A percentile compares a stretch with the other conserved stretches of the same genome.
These are phyloP conservation scores for Physaria fendleri DNA, from an alignment of 345 rosid genomes.

Conservation along the genomic window DNA sequence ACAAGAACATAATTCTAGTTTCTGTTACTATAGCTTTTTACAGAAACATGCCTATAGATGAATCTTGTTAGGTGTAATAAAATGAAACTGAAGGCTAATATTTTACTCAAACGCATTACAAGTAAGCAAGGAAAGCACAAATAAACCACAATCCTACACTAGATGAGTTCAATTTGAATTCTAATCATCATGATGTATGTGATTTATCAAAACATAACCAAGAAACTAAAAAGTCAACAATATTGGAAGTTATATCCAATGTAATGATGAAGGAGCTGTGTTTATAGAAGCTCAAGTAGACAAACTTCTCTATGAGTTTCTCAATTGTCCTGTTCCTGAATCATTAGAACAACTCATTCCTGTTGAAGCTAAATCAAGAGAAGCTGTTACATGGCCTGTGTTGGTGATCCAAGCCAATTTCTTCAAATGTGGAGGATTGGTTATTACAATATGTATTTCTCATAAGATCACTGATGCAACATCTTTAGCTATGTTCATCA, in stretches of 20 bases:
- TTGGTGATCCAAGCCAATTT: conserved; percentile 33
- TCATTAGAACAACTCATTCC: conserved; percentile 30
- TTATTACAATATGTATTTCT: conserved; percentile 31
- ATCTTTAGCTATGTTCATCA: conserved; percentile 34
- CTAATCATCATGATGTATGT: no score
- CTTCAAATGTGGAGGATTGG: conserved; percentile 45
- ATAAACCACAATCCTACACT: no score
- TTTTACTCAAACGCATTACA: no score
- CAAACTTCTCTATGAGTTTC: conserved; percentile 24
- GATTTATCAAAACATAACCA: no score
- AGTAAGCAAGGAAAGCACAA: no score
- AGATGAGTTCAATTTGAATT: no score
- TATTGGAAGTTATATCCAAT: conserved; percentile 11
- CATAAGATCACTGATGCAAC: conserved; percentile 45
- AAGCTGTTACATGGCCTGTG: conserved; percentile 26
- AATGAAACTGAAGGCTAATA: no score
- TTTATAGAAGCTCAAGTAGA: conserved; percentile 34
- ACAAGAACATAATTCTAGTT: no score
- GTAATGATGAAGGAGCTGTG: conserved; percentile 36
- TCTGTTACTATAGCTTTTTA: no score
- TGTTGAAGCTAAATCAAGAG: conserved; percentile 19
- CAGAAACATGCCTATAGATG: no score
- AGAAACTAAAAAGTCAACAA: no score
- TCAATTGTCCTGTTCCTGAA: conserved; percentile 18
- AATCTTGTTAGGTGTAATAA: no score